These are phyloP conservation scores for Acanthamoeba healyi DNA, from an alignment of 208 protist genomes.

Conservation along the genomic window DNA sequence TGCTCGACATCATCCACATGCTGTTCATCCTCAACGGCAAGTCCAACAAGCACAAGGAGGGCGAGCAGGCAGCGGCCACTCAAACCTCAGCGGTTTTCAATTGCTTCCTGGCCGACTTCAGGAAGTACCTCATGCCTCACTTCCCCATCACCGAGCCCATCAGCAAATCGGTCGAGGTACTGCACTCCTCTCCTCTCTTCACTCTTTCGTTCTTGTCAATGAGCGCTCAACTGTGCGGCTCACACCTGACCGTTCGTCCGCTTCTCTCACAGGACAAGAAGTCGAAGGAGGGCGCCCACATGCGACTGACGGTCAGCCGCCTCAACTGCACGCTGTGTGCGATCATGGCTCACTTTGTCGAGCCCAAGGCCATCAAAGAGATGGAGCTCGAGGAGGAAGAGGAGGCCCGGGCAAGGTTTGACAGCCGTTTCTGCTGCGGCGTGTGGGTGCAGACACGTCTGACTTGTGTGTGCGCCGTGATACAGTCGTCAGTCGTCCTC, in stretches of 20 bases:
- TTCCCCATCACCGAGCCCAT: constrained; percentile 49
- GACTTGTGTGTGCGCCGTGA: neutral
- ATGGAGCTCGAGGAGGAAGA: neutral
- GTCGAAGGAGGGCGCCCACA: constrained; percentile 4
- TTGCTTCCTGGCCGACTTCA: constrained; percentile 11
- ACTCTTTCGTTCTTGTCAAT: too few species aligned
- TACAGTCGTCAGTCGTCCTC: neutral
- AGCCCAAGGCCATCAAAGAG: constrained; percentile 12
- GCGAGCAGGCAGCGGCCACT: neutral
- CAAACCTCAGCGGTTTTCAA: neutral
- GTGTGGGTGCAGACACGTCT: too few species aligned
- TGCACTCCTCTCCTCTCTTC: neutral
- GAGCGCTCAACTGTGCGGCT: too few species aligned
- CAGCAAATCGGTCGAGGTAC: constrained; percentile 22
- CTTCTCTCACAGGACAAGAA: constrained; percentile 57
- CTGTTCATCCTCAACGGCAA: constrained; percentile 38
- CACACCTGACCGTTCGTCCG: too few species aligned
- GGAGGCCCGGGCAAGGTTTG: too few species aligned
- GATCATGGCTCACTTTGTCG: constrained; percentile 43
- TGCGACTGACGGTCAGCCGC: constrained; percentile 36
- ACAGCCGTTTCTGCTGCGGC: too few species aligned
- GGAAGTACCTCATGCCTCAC: constrained; percentile 57
- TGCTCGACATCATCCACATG: constrained; percentile 66
- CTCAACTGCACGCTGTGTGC: constrained; percentile 45
- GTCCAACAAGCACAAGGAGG: neutral